Evolutionary conservation across 768 basidiomycete genomes (phyloP).

Genomic region (Boletus reticuloceps): DNA sequence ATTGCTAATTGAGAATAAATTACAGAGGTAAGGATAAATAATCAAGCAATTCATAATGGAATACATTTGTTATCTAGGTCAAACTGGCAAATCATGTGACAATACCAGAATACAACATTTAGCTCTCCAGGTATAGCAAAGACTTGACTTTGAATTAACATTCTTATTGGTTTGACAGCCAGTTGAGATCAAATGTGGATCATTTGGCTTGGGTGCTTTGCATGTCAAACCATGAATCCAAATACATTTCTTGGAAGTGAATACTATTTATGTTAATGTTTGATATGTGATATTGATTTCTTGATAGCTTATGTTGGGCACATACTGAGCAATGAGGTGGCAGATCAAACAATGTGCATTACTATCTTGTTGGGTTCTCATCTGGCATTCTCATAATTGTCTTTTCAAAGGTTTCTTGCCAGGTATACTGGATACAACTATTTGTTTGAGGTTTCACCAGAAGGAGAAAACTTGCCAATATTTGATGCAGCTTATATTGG

Average conservation of each 20-base stretch:
- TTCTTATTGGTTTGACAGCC: constrained; percentile 23
- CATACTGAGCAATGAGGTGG: constrained; percentile 13
- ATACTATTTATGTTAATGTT: not conserved
- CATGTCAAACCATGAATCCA: constrained; percentile 23
- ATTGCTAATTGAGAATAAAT: not conserved
- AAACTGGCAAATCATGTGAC: constrained; percentile 16
- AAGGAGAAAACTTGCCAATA: not conserved
- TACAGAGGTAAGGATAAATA: constrained; percentile 21
- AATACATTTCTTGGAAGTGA: constrained; percentile 34
- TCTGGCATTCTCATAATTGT: not conserved
- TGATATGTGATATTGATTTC: not conserved
- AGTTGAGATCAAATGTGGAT: constrained; percentile 34
- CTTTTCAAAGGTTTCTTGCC: constrained; percentile 8
- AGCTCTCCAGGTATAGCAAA: constrained; percentile 18
- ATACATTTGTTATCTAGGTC: constrained; percentile 12
- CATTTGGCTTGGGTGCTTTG: constrained; percentile 48
- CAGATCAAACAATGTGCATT: constrained; percentile 9
- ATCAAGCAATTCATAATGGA: not conserved
- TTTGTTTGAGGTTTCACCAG: constrained; percentile 25
- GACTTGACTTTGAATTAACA: not conserved
- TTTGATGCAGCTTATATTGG: constrained; percentile 42
- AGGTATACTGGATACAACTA: constrained; percentile 32
- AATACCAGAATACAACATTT: constrained; percentile 31
- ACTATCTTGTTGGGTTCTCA: too few species aligned
- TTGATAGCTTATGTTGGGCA: constrained; percentile 42